phyloP scores from a whole-genome alignment of 139 green algal genomes.

The Edaphochlamys debaryana region DNA sequence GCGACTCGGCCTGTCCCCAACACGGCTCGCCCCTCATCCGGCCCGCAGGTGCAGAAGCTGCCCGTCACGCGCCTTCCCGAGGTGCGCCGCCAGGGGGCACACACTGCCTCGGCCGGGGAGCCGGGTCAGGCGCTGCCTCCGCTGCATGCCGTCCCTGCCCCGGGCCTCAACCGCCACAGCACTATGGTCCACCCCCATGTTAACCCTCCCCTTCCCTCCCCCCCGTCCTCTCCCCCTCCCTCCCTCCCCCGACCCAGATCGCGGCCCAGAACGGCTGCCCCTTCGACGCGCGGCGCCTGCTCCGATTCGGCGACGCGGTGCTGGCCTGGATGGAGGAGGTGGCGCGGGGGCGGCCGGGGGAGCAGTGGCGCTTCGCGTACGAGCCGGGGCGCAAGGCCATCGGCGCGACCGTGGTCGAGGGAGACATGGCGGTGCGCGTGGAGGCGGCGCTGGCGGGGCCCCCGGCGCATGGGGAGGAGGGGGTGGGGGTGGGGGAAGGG shows the following conservation, averaged over 20 bases:
- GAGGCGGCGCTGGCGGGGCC: background rate
- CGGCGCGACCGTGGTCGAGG: background rate
- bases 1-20: no score
- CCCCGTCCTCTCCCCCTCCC: background rate
- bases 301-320: slow-evolving; percentile 55
- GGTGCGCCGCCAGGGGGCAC: no score
- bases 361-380: slow-evolving; percentile 38
- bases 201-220: background rate
- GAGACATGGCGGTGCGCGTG: slow-evolving; percentile 28
- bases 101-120: no score
- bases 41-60: no score
- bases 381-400: background rate
- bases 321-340: slow-evolving; percentile 50
- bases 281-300: slow-evolving; percentile 51
- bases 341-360: background rate
- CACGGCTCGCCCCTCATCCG: no score
- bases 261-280: slow-evolving; percentile 6
- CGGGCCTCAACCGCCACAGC: background rate
- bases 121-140: background rate
- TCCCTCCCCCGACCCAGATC: slow-evolving; percentile 24
- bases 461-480: background rate
- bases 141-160: no score
- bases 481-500: background rate
- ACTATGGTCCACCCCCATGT: no score
- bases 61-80: no score